phyloP scores from a whole-genome alignment of 23 red algal species.

The Rhodosorus marinus region DNA sequence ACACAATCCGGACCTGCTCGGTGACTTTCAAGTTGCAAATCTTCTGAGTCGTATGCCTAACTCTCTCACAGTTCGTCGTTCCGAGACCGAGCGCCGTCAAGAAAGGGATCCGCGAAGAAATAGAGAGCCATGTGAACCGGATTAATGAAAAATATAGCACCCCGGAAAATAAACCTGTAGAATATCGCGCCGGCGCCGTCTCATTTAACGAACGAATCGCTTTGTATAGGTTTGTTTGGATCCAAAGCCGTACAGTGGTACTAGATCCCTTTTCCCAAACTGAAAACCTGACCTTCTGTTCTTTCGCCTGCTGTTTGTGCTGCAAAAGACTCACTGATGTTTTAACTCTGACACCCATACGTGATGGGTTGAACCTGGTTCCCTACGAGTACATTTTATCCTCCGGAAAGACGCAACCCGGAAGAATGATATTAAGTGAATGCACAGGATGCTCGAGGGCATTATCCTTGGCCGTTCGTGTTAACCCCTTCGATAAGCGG shows the following conservation, averaged over 20 bases:
- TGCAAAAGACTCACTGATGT: too few species aligned
- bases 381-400: conserved; percentile 98
- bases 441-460: conserved; percentile 97
- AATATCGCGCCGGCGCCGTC: conserved; percentile 73
- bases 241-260: too few species aligned
- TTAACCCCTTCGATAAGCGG: conserved; percentile 94
- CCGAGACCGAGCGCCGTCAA: conserved; percentile 69
- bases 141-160: conserved; percentile 67
- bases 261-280: neutral
- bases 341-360: conserved; percentile 79
- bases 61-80: too few species aligned
- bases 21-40: conserved; percentile 55
- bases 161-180: conserved; percentile 37
- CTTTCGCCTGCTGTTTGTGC: too few species aligned
- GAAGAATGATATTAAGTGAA: conserved; percentile 82
- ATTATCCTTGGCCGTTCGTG: conserved; percentile 82
- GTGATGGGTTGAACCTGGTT: conserved; percentile 93
- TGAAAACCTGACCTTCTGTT: neutral
- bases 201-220: conserved; percentile 85
- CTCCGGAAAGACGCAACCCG: conserved; percentile 41
- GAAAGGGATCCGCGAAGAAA: conserved; percentile 58
- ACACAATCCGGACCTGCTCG: conserved; percentile 6
- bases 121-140: conserved; percentile 56
- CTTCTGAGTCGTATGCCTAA: too few species aligned
- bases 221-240: conserved; percentile 67